Conservation (phyloP, 352 stramenopile genomes). For the Phytophthora pistaciae region DNA sequence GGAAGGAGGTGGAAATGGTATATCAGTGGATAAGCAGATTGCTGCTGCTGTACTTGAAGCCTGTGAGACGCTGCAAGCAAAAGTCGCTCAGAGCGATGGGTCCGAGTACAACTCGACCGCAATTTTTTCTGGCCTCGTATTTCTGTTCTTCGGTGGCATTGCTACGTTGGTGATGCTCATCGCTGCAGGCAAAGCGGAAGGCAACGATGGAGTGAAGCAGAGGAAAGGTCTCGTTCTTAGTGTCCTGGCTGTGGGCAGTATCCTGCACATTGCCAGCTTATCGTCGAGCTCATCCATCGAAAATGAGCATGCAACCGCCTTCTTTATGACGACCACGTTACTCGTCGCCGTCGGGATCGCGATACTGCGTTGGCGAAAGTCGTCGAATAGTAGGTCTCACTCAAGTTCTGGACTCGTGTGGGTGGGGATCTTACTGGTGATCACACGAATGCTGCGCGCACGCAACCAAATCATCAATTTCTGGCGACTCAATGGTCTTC, state of each 20-base stretch:
- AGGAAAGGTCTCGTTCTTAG: slow-evolving; percentile 1
- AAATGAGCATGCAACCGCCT: slow-evolving; percentile 88
- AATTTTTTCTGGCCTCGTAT: slow-evolving; percentile 46
- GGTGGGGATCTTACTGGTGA: slow-evolving; percentile 45
- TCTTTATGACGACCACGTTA: slow-evolving; percentile 75
- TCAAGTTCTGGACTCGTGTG: slow-evolving; percentile 15
- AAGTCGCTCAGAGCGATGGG: slow-evolving; percentile 68
- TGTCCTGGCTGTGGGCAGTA: slow-evolving; percentile 27
- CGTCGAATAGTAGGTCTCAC: neutral
- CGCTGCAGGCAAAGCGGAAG: slow-evolving; percentile 9
- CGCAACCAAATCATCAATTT: slow-evolving; percentile 93
- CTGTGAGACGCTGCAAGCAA: slow-evolving; percentile 59
- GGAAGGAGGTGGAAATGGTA: neutral
- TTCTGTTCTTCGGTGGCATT: slow-evolving; percentile 47
- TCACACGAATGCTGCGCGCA: slow-evolving; percentile 69
- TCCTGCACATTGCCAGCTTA: slow-evolving; percentile 68
- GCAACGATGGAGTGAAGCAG: neutral
- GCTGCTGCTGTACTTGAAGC: slow-evolving; percentile 37
- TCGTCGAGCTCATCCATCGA: slow-evolving; percentile 90
- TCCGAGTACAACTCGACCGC: slow-evolving; percentile 73
- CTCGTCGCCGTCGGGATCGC: slow-evolving; percentile 34
- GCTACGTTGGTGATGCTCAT: slow-evolving; percentile 22
- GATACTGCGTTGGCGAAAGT: slow-evolving; percentile 26
- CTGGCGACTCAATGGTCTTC: slow-evolving; percentile 70
- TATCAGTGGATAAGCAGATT: slow-evolving; percentile 10